Base-by-base conservation (phyloP, 495 filamentous ascomycete genomes). In the Articulospora tetracladia region DNA sequence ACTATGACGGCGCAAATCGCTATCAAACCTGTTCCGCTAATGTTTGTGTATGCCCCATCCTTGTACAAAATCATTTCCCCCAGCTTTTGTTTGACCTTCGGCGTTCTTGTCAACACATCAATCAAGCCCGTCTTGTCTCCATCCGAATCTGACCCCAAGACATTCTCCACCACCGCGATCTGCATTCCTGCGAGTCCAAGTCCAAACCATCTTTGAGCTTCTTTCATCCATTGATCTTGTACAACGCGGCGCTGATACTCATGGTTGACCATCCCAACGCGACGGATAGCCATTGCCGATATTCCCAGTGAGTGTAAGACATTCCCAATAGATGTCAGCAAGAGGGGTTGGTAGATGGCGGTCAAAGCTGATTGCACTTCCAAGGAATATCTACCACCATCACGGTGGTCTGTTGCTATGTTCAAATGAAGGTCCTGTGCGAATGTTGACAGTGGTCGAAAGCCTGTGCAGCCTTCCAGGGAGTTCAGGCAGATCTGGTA, bases 181-280 rank as follows among this genome's bases (percentile, higher is more conserved):
- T 52, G 49, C 25, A 52, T 25, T 52, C 49, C 49, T 25, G 49
- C 49, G 24, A 52, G 49, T 28, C 49, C 49, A 52, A 52, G 12
- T 25, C 49, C 49, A 52, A 52, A 52, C 49, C 49, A 52, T 52
- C 49, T 52, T 25, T 52, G 22, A 28, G 25, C 25, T 28, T 52
- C 49, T n/a, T 52, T 52, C 49, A 25, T 52, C 49, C 49, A 52
- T 28, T 52, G 49, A 28, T 52, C 49, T 52, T 52, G 20, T 52
- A 25, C 49, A 24, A 52, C 25, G 20, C 49, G 49, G 49, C 49
- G 49, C 49, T 52, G 49, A 52, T 52, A 52, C 25, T 52, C 49
- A 52, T 52, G 49, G 24, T 52, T 52, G 49, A 52, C 24, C 25
- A 52, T 24, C n/a, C 49, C 49, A 52, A 24, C n/a, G n/a, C 25